Evolutionary conservation across 2,329 filamentous ascomycete species (phyloP), one percentile per base, ranked within the genome.

Genomic region (Cordyceps sp.): DNA sequence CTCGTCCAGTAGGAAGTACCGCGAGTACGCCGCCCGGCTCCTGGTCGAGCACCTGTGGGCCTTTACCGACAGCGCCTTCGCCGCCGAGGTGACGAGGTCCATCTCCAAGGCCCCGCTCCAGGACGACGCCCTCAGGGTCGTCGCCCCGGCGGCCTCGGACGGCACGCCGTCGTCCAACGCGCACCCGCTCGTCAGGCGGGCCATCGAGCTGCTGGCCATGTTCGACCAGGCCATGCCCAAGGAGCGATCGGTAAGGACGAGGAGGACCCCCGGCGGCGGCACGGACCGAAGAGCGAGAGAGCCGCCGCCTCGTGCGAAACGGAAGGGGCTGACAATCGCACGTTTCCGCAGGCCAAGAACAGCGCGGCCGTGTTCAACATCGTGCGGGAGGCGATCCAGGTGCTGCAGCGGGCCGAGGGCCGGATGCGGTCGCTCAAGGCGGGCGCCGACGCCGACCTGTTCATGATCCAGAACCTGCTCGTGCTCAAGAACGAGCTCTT

Each of bases 401-500:
- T 86, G 4, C 69, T 98, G 14, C 72, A 85, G 39, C 69, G 75
- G 31, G 88, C 84, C 19, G 80, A 85, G 42, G 60, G 66, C 6
- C 70, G 71, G 37, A 78, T 93, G 42, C 69, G 73, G 34, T 67
- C 67, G 23, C 73, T 71, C 39, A 66, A 62, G 40, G 47, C 54
- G 34, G 62, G 67, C 16, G 49, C 77, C 6, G 85, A 96, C 49
- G 71, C 80, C 0, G 81, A 93, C 42, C 67, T 98, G 5, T 98
- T 98, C 55, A 76, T 94, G 47, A 78, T 98, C 45, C 90, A 88
- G 44, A 93, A 98, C 50, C 68, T 98, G 2, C 77, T 98, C 31
- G 78, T 94, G 31, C 70, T 98, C 32, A 96, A 96, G 55, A 92
- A 94, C 49, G 83, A 94, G 50, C 80, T 98, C 32, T 76, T 98